phyloP scores from a whole-genome alignment of 208 protist genomes.

The Tritrichomonas foetus region DNA sequence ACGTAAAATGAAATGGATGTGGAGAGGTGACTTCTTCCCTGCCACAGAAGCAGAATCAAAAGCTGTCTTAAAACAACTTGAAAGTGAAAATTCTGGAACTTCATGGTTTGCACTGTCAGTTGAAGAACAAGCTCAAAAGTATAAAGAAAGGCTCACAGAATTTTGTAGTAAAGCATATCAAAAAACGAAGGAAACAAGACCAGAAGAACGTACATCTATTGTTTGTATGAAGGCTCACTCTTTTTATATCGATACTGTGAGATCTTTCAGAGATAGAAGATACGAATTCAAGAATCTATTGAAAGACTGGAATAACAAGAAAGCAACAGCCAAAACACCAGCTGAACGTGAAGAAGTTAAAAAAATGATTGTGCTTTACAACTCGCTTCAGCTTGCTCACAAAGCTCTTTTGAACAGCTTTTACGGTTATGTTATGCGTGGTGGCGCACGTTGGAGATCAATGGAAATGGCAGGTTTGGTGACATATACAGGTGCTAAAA shows the following conservation, averaged over 20 bases:
- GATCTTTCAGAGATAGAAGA: slow-evolving; percentile 93
- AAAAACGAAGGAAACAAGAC: slow-evolving; percentile 78
- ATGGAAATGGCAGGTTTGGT: slow-evolving; percentile 99
- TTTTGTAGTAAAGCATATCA: slow-evolving; percentile 92
- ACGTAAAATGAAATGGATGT: slow-evolving; percentile 94
- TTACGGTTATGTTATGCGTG: slow-evolving; percentile 83
- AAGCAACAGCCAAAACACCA: background rate
- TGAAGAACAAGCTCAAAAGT: slow-evolving; percentile 65
- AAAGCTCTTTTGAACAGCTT: slow-evolving; percentile 99
- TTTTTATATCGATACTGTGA: slow-evolving; percentile 98
- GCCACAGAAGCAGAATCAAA: slow-evolving; percentile 56
- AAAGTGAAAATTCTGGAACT: slow-evolving; percentile 36
- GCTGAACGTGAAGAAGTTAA: slow-evolving; percentile 55
- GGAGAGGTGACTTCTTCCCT: slow-evolving; percentile 92
- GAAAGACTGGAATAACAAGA: slow-evolving; percentile 41
- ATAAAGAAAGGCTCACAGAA: slow-evolving; percentile 83
- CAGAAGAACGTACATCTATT: slow-evolving; percentile 65
- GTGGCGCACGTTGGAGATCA: slow-evolving; percentile 75
- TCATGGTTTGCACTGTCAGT: background rate
- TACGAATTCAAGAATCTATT: slow-evolving; percentile 92
- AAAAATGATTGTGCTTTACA: slow-evolving; percentile 91
- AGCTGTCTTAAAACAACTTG: slow-evolving; percentile 36
- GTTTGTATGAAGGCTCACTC: slow-evolving; percentile 99
- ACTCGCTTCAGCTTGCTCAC: slow-evolving; percentile 96
- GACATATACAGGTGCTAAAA: slow-evolving; percentile 89